These are phyloP conservation scores for Thraustotheca clavata DNA, from an alignment of 352 stramenopile genomes.

Conservation along the genomic window DNA sequence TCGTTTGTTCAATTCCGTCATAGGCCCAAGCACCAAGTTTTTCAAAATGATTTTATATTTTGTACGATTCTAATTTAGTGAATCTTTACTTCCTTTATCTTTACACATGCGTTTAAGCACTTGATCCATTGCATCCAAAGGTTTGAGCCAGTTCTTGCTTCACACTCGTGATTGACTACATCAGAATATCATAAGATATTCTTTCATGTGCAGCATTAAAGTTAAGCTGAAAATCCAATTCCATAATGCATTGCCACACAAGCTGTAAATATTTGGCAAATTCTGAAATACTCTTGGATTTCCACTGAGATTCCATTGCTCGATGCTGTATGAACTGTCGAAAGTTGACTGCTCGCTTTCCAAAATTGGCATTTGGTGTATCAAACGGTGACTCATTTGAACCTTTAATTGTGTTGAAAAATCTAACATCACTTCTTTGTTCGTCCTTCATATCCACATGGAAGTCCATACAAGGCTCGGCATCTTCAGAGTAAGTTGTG, in stretches of 20 bases:
- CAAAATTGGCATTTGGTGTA: not conserved
- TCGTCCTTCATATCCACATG: not conserved
- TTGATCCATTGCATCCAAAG: not conserved
- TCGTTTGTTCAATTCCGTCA: too few species aligned
- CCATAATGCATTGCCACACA: not conserved
- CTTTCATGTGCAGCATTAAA: not conserved
- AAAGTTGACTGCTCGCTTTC: not conserved
- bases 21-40: not conserved
- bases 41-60: not conserved
- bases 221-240: not conserved
- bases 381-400: not conserved
- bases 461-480: not conserved
- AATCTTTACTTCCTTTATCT: not conserved
- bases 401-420: not conserved
- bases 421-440: not conserved
- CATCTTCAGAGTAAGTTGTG: not conserved
- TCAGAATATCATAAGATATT: not conserved
- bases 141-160: not conserved
- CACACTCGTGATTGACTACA: not conserved
- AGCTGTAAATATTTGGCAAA: not conserved
- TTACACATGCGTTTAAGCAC: not conserved
- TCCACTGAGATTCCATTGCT: not conserved
- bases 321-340: not conserved
- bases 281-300: not conserved
- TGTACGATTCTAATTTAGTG: not conserved